Evolutionary conservation across 2,329 filamentous ascomycete genomes (phyloP).

Genomic region (Cladosporium phlei): DNA sequence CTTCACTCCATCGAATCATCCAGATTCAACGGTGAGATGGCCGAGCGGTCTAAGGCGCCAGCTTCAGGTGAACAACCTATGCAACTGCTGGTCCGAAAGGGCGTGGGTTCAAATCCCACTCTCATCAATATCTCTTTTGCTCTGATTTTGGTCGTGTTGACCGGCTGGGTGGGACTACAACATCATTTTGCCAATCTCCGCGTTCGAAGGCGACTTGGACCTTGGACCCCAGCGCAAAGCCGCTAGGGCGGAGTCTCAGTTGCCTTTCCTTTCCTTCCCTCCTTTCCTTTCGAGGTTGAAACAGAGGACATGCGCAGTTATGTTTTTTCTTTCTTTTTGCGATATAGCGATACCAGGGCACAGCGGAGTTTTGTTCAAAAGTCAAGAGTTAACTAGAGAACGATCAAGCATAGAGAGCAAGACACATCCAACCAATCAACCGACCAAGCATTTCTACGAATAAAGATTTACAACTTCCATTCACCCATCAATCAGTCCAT

Average conservation of each 20-base stretch:
- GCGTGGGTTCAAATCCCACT: constrained; percentile 28
- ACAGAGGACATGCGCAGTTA: background rate
- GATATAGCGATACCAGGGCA: constrained; percentile 10
- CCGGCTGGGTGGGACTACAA: no score
- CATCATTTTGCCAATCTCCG: no score
- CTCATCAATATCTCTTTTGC: constrained; percentile 21
- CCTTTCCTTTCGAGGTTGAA: background rate
- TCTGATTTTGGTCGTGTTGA: no score
- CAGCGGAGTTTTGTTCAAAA: background rate
- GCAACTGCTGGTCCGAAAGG: constrained; percentile 25
- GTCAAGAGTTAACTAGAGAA: background rate
- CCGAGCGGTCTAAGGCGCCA: constrained; percentile 26
- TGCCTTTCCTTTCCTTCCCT: background rate
- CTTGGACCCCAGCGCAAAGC: background rate
- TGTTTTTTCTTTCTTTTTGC: no score
- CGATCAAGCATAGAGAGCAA: no score
- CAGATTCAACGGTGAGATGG: constrained; percentile 9
- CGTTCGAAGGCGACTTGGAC: background rate
- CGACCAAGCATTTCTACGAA: no score
- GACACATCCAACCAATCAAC: no score
- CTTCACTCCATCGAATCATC: background rate
- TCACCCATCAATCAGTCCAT: no score
- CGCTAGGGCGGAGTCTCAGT: background rate
- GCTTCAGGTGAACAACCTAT: constrained; percentile 21
- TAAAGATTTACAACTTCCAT: no score